Percentiles rank a stretch among this genome's conserved stretches.
Conservation (phyloP, 371 early-diverging fungal genomes). For the Massospora cicadina region DNA sequence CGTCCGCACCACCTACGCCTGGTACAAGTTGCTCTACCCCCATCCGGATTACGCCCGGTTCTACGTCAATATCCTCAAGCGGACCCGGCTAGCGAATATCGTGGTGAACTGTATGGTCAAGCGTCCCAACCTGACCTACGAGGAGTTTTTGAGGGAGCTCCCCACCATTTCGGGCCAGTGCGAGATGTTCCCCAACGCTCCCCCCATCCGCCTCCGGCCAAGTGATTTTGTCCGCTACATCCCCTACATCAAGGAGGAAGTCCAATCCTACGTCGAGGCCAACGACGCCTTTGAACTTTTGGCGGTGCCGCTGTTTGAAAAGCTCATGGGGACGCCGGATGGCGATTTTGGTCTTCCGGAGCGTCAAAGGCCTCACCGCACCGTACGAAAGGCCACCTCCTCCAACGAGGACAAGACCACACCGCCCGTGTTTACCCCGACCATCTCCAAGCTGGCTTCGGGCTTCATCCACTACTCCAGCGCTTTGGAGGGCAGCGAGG, state of each 20-base stretch:
- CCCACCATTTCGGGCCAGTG: conserved; percentile 12
- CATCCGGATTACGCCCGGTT: conserved; percentile 15
- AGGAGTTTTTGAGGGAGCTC: conserved; percentile 16
- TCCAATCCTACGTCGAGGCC: conserved; percentile 15
- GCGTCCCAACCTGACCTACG: conserved; percentile 14
- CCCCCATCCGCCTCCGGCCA: conserved; percentile 13
- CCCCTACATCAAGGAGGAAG: conserved; percentile 17
- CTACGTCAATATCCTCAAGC: conserved; percentile 20
- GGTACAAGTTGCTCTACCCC: conserved; percentile 26
- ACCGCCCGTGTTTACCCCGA: conserved; percentile 26
- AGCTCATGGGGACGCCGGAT: conserved; percentile 7
- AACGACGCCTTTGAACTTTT: conserved; percentile 14
- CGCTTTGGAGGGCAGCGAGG: background rate
- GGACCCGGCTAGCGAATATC: conserved; percentile 22
- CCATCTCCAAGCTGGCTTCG: conserved; percentile 23
- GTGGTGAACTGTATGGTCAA: conserved; percentile 15
- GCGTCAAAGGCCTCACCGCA: background rate
- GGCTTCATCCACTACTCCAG: conserved; percentile 15
- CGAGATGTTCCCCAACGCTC: background rate
- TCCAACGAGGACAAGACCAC: conserved; percentile 14
- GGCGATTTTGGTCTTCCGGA: background rate
- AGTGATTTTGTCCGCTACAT: conserved; percentile 17
- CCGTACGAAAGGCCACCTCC: conserved; percentile 10
- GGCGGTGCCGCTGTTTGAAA: conserved; percentile 15
- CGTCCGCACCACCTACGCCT: conserved; percentile 26